These are phyloP conservation scores for Diutina sp. DNA, from an alignment of 1,139 yeast species.

Conservation along the genomic window DNA sequence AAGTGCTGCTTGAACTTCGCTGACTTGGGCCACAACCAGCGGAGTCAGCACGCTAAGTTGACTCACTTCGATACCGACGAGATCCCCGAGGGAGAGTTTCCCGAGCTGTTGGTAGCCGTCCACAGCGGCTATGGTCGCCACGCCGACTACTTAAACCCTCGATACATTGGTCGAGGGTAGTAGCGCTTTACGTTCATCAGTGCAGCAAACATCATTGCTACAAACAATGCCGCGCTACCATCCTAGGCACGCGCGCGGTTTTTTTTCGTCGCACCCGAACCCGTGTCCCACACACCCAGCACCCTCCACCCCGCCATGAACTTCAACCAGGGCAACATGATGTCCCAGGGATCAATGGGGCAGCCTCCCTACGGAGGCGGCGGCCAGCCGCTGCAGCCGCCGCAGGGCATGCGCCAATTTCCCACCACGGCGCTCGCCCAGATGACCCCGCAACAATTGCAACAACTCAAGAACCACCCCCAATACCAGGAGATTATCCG, in stretches of 20 bases:
- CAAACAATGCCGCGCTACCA: background rate
- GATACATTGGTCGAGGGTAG: background rate
- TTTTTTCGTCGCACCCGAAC: background rate
- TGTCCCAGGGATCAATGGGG: slow-evolving; percentile 2
- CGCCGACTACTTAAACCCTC: background rate
- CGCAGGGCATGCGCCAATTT: background rate
- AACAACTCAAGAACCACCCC: slow-evolving; percentile 35
- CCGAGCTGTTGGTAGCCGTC: background rate
- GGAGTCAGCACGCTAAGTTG: background rate
- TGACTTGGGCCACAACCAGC: background rate
- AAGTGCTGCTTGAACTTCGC: background rate
- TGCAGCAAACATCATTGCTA: too few species aligned
- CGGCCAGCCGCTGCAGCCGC: background rate
- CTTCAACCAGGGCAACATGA: background rate
- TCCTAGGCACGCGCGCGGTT: background rate
- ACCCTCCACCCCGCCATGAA: background rate
- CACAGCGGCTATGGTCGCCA: background rate
- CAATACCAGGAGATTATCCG: slow-evolving; percentile 30
- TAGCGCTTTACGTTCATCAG: too few species aligned
- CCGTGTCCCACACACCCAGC: background rate
- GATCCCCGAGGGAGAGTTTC: background rate
- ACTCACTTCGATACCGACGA: background rate
- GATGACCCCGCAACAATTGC: slow-evolving; percentile 28
- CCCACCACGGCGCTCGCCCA: background rate
- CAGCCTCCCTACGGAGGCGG: background rate